Conservation (phyloP, 306 rosid species). For the Corylus heterophylla region DNA sequence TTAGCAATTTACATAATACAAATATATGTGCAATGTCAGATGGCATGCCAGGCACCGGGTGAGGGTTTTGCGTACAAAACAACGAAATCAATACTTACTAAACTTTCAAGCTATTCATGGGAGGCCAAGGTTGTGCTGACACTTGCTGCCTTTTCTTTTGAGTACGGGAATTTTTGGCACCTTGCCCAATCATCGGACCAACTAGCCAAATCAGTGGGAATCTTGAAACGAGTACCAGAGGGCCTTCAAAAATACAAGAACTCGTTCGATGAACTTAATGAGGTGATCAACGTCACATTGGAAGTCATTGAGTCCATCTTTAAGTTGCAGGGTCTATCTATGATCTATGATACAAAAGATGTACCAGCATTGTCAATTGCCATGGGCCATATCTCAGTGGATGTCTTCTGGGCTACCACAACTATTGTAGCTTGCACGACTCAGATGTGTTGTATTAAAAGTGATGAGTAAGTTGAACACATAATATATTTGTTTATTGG, state of each 20-base stretch:
- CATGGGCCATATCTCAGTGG: conserved; percentile 41
- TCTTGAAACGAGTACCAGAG: conserved; percentile 51
- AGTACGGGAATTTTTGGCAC: conserved; percentile 69
- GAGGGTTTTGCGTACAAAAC: conserved; percentile 56
- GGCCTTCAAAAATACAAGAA: conserved; percentile 34
- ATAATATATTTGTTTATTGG: neutral
- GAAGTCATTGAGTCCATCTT: conserved; percentile 47
- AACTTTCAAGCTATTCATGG: conserved; percentile 53
- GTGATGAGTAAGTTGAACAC: conserved; percentile 38
- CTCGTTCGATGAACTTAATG: conserved; percentile 50
- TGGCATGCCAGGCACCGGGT: conserved; percentile 59
- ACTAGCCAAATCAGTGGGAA: conserved; percentile 59
- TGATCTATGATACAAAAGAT: conserved; percentile 25
- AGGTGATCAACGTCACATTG: conserved; percentile 43
- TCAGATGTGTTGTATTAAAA: conserved; percentile 42
- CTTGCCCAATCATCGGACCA: conserved; percentile 51
- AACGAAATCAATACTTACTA: conserved; percentile 49
- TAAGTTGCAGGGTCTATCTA: conserved; percentile 41
- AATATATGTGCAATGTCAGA: conserved; percentile 28
- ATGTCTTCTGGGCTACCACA: conserved; percentile 65
- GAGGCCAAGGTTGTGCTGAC: conserved; percentile 67
- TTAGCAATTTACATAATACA: neutral
- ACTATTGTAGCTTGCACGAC: conserved; percentile 50
- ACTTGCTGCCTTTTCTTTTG: conserved; percentile 65
- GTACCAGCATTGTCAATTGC: conserved; percentile 43